Percentiles rank a stretch among this genome's conserved stretches.
Evolutionary conservation across 2,329 filamentous ascomycete species (phyloP).

Genomic region (Sclerotinia minor): DNA sequence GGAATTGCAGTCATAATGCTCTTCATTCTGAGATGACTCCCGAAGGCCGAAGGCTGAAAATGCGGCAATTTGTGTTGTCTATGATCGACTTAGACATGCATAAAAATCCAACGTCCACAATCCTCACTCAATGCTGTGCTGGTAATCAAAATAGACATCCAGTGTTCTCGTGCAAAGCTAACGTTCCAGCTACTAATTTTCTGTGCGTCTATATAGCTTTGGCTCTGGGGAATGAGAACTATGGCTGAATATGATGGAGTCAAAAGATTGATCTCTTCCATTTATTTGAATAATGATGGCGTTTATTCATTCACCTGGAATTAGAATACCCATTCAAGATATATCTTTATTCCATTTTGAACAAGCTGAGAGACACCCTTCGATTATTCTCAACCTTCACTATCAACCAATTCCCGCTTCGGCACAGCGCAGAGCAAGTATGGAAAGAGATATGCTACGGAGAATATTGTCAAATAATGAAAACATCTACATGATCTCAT

Average conservation of each 20-base stretch:
- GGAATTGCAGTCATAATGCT: neutral
- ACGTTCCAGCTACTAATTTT: neutral
- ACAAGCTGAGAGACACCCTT: no score
- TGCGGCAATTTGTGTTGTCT: neutral
- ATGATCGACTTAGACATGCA: neutral
- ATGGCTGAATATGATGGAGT: neutral
- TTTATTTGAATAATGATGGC: neutral
- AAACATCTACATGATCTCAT: no score
- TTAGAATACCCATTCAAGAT: neutral
- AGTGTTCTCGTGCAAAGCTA: neutral
- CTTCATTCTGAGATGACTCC: neutral
- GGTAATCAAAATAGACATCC: neutral
- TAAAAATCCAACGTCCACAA: neutral
- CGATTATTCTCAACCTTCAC: neutral
- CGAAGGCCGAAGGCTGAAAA: neutral
- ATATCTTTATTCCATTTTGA: no score
- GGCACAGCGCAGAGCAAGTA: no score
- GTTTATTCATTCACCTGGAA: neutral
- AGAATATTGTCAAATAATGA: no score
- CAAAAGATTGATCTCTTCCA: neutral
- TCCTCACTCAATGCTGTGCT: neutral
- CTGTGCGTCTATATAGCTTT: no score
- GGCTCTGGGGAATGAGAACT: neutral
- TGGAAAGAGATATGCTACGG: no score
- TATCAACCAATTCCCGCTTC: neutral